Conservation (phyloP, 164 flowering plant genomes). For the Vitis rupestris region DNA sequence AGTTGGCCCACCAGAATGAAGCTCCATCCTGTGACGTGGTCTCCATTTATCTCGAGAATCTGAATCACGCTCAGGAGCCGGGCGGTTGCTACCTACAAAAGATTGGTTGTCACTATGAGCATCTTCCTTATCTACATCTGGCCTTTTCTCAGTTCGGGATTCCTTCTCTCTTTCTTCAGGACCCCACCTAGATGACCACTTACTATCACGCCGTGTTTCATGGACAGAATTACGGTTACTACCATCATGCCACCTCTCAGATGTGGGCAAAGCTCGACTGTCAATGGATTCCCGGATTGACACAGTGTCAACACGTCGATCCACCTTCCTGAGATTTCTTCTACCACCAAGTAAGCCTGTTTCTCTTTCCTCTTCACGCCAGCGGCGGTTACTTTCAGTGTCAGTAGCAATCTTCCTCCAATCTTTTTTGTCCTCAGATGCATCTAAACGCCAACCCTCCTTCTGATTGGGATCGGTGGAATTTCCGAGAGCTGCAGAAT, state of each 20-base stretch:
- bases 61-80: conserved; percentile 61
- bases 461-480: conserved; percentile 47
- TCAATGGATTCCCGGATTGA: conserved; percentile 50
- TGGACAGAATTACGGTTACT: conserved; percentile 51
- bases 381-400: conserved; percentile 62
- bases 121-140: conserved; percentile 71
- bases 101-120: conserved; percentile 54
- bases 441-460: conserved; percentile 75
- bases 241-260: conserved; percentile 78
- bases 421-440: conserved; percentile 76
- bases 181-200: conserved; percentile 97
- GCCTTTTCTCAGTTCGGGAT: conserved; percentile 56
- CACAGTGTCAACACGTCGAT: conserved; percentile 58
- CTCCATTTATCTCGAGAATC: conserved; percentile 98
- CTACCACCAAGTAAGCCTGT: conserved; percentile 76
- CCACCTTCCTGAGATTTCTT: conserved; percentile 77
- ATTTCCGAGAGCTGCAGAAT: conserved; percentile 35
- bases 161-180: conserved; percentile 95
- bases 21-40: conserved; percentile 88
- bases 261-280: conserved; percentile 45
- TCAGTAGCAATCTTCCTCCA: conserved; percentile 64
- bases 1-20: conserved; percentile 51
- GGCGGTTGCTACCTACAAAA: conserved; percentile 34
- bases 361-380: conserved; percentile 99
- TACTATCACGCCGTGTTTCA: conserved; percentile 76